These are phyloP conservation scores for Erythrophleum ivorense DNA, from an alignment of 331 rosid species.

Conservation along the genomic window DNA sequence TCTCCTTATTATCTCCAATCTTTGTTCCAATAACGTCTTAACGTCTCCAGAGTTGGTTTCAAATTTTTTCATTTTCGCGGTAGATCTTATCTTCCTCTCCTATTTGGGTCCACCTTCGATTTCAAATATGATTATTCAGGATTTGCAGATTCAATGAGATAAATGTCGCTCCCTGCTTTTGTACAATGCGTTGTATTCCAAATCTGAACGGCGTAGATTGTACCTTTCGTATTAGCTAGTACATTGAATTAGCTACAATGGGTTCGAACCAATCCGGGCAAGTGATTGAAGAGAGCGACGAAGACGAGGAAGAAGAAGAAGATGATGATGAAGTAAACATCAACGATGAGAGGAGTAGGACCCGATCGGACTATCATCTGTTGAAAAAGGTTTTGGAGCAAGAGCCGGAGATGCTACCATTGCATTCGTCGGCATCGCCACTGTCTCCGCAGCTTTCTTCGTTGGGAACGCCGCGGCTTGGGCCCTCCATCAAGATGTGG, in stretches of 20 bases:
- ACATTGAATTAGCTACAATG: slow-evolving; percentile 42
- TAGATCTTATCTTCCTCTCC: background rate
- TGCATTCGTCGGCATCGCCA: slow-evolving; percentile 92
- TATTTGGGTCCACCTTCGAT: background rate
- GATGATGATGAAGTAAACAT: slow-evolving; percentile 44
- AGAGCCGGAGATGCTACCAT: slow-evolving; percentile 96
- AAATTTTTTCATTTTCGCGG: background rate
- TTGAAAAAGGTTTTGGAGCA: slow-evolving; percentile 87
- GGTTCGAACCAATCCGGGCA: slow-evolving; percentile 66
- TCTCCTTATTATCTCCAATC: background rate
- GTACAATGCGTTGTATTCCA: slow-evolving; percentile 28
- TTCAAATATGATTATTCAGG: background rate
- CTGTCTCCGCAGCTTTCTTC: slow-evolving; percentile 96
- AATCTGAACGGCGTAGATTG: background rate
- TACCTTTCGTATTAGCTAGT: slow-evolving; percentile 2
- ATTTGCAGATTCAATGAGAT: background rate
- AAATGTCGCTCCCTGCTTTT: background rate
- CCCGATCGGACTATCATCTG: slow-evolving; percentile 49
- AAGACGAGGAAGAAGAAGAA: slow-evolving; percentile 52
- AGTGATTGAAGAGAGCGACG: slow-evolving; percentile 55
- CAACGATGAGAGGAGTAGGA: slow-evolving; percentile 44
- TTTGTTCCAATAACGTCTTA: background rate
- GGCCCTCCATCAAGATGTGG: slow-evolving; percentile 94
- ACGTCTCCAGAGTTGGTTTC: background rate
- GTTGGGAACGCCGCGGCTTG: slow-evolving; percentile 87